Evolutionary conservation across 179 eudicot species (phyloP), one percentile per base, ranked within the genome.

Genomic region (Drosera spatulata): DNA sequence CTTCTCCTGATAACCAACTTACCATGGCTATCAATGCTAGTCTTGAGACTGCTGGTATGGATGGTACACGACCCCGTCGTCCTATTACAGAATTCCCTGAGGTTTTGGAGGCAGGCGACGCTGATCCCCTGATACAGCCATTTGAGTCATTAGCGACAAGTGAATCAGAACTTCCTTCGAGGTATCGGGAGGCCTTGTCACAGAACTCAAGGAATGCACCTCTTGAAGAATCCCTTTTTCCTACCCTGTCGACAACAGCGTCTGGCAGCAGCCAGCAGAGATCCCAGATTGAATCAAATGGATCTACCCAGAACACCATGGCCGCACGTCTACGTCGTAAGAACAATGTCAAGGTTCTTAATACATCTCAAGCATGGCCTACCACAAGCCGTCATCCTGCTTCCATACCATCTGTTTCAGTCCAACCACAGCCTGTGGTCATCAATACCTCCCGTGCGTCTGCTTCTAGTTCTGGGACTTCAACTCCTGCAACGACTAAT

Each of bases 131-230:
- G 50, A 55, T 83, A 60, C 80, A 69, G 64, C 81, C 94, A 10
- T 57, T 85, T 61, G 99, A 93, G 62, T 73, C 89, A 62, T 57
- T 81, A 43, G 73, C 70, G 63, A 22, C 33, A 39, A 55, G 75
- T 51, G 97, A 88, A 65, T 59, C 93, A 39, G 95, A 83, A 42
- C 68, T 65, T 53, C 62, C 98, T 44, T 76, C 90, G 56, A 86
- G 94, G 68, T 93, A 93, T 67, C 97, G 71, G 55, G 86, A 81
- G 67, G 99, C 99, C 47, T 75, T 79, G 55, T 84, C 96, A 48
- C 88, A 81, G 45, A 74, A 67, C 33, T 70, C 88, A 54, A 68
- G 69, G 10, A 75, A 67, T 67, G 80, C 75, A 10, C 75, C 76
- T 41, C 79, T 89, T 3, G 72, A 63, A 71, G 90, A 77, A 50